Evolutionary conservation across 1,139 yeast genomes (phyloP).

Genomic region (Hemisphaericaspora subhashii): DNA sequence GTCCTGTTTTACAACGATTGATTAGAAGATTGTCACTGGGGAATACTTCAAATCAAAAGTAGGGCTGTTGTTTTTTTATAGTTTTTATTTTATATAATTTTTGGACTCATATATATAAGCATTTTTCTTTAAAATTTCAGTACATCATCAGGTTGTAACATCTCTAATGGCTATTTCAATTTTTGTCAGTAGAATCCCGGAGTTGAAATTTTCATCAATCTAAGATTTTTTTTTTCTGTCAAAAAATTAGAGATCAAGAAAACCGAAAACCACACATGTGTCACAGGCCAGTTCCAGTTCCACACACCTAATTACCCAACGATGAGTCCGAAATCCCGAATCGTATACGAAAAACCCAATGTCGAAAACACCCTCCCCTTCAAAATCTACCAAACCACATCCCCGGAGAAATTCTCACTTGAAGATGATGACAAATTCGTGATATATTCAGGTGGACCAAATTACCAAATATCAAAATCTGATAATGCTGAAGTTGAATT

Average conservation of each 20-base stretch:
- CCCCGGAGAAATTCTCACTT: slow-evolving; percentile 41
- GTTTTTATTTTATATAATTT: neutral
- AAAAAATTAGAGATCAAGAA: too few species aligned
- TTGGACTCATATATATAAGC: neutral
- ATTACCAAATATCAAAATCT: slow-evolving; percentile 12
- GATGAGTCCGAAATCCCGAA: slow-evolving; percentile 19
- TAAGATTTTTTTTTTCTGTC: too few species aligned
- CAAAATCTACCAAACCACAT: slow-evolving; percentile 33
- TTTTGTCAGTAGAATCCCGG: too few species aligned
- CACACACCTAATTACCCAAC: neutral
- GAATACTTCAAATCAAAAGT: slow-evolving; percentile 2
- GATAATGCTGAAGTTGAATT: neutral
- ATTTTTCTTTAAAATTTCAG: too few species aligned
- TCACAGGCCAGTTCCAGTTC: too few species aligned
- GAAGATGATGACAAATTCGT: slow-evolving; percentile 45
- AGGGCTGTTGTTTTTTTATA: neutral
- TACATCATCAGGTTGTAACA: too few species aligned
- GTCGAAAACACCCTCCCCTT: slow-evolving; percentile 43
- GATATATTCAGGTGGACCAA: slow-evolving; percentile 40
- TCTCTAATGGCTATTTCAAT: too few species aligned
- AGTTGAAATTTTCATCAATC: too few species aligned
- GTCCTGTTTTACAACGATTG: slow-evolving; percentile 44
- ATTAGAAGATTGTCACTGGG: slow-evolving; percentile 41
- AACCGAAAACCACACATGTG: too few species aligned
- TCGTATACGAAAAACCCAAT: slow-evolving; percentile 38